phyloP scores from a whole-genome alignment of 1,284 basidiomycete species.

The Vanrija sp. region DNA sequence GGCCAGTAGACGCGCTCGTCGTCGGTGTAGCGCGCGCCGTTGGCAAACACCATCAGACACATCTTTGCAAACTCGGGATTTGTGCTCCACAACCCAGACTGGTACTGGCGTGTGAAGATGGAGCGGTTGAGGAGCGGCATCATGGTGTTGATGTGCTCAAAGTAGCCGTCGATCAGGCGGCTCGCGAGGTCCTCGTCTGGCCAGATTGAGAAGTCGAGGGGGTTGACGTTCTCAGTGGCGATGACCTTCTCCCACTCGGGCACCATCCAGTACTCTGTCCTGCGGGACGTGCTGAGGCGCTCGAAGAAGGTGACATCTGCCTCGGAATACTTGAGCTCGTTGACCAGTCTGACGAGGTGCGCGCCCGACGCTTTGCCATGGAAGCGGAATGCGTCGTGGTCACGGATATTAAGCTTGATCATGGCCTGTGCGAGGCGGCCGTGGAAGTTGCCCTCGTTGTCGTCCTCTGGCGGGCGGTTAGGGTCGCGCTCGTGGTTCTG shows the following conservation, averaged over 20 bases:
- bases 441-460: slow-evolving; percentile 20
- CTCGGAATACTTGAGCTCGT: slow-evolving; percentile 58
- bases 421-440: slow-evolving; percentile 28
- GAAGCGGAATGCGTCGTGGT: slow-evolving; percentile 54
- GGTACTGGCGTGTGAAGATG: slow-evolving; percentile 63
- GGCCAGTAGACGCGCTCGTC: slow-evolving; percentile 59
- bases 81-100: slow-evolving; percentile 57
- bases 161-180: slow-evolving; percentile 66
- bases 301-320: slow-evolving; percentile 26
- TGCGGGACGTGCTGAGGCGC: slow-evolving; percentile 28
- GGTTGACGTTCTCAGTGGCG: slow-evolving; percentile 33
- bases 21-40: slow-evolving; percentile 64
- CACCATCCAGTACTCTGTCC: slow-evolving; percentile 44
- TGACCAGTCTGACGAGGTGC: slow-evolving; percentile 62
- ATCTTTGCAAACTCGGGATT: slow-evolving; percentile 65
- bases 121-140: slow-evolving; percentile 73
- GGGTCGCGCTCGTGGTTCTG: slow-evolving; percentile 33
- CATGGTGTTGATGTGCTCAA: slow-evolving; percentile 59
- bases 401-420: slow-evolving; percentile 34
- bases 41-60: slow-evolving; percentile 69
- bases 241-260: slow-evolving; percentile 48
- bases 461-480: slow-evolving; percentile 24
- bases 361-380: slow-evolving; percentile 69
- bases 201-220: slow-evolving; percentile 43
- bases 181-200: slow-evolving; percentile 57